Evolutionary conservation across 176 grass and related monocot species (phyloP).

Genomic region (Carex parvula): DNA sequence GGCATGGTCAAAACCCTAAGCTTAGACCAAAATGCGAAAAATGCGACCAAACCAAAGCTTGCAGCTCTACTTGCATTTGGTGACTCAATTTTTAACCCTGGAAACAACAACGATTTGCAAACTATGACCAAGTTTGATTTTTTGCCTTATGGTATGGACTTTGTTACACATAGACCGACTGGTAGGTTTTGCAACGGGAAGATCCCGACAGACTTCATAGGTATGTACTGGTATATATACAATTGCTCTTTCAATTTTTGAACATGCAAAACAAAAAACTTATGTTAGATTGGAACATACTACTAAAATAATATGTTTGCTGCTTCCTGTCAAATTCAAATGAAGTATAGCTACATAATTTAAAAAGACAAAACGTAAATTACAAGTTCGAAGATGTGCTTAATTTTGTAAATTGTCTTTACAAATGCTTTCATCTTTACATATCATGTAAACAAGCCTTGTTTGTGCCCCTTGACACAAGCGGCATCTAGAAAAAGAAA

Average conservation of each 20-base stretch:
- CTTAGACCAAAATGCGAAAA: not conserved
- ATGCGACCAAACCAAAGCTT: not conserved
- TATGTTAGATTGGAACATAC: not conserved
- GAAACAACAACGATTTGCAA: constrained; percentile 60
- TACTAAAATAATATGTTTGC: not conserved
- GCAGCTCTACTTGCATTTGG: constrained; percentile 55
- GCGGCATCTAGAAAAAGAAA: not conserved
- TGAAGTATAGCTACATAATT: not conserved
- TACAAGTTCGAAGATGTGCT: not conserved
- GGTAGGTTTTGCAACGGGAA: constrained; percentile 69
- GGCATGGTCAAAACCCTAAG: not conserved
- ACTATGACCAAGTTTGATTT: constrained; percentile 57
- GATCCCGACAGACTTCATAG: constrained; percentile 59
- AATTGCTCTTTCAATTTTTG: not conserved
- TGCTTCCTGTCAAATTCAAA: too few species aligned
- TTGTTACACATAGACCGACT: constrained; percentile 31
- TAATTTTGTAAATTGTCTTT: not conserved
- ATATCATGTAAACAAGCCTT: not conserved
- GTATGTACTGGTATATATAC: constrained; percentile 19
- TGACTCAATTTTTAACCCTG: constrained; percentile 62
- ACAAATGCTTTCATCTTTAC: not conserved
- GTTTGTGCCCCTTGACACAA: too few species aligned
- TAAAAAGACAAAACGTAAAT: not conserved
- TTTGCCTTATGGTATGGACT: constrained; percentile 55
- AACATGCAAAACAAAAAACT: not conserved